A percentile compares a stretch with the other conserved stretches of the same genome.
Evolutionary conservation across 139 green algal species (phyloP).

Genomic region (Micromonas commoda): DNA sequence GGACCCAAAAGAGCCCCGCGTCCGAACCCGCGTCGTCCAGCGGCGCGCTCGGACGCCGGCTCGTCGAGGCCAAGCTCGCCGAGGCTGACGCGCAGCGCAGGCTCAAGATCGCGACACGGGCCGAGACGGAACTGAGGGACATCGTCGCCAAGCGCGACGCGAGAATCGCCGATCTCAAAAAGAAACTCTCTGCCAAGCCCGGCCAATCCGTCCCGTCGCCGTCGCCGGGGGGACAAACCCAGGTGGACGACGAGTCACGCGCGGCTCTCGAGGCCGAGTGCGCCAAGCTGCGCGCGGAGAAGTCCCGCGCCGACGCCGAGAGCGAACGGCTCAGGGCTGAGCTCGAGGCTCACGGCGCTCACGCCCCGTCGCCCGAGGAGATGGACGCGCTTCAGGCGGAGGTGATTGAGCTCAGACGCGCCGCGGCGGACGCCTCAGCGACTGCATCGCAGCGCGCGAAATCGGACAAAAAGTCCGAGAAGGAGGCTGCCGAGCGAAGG

Average conservation of each 20-base stretch:
- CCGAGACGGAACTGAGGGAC: conserved; percentile 53
- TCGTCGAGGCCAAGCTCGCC: conserved; percentile 54
- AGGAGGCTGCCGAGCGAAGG: not conserved
- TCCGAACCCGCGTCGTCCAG: too few species aligned
- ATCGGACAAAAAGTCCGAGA: too few species aligned
- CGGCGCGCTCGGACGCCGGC: conserved; percentile 48
- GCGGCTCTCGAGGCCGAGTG: not conserved
- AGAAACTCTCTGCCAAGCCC: conserved; percentile 6
- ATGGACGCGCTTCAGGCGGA: not conserved
- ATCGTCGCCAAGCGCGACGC: conserved; percentile 50
- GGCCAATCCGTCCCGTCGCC: too few species aligned
- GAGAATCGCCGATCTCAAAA: conserved; percentile 50
- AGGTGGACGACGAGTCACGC: not conserved
- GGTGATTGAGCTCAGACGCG: not conserved
- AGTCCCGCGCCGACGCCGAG: not conserved
- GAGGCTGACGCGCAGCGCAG: conserved; percentile 53
- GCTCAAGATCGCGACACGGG: conserved; percentile 39
- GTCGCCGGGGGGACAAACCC: too few species aligned
- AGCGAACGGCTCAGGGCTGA: not conserved
- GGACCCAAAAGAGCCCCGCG: too few species aligned
- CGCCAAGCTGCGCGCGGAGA: not conserved
- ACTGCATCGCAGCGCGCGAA: too few species aligned
- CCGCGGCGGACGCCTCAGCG: too few species aligned
- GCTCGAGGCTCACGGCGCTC: not conserved
- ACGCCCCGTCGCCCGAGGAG: not conserved